Conservation (phyloP, 352 stramenopile genomes). For the Hyaloperonospora arabidopsidis region DNA sequence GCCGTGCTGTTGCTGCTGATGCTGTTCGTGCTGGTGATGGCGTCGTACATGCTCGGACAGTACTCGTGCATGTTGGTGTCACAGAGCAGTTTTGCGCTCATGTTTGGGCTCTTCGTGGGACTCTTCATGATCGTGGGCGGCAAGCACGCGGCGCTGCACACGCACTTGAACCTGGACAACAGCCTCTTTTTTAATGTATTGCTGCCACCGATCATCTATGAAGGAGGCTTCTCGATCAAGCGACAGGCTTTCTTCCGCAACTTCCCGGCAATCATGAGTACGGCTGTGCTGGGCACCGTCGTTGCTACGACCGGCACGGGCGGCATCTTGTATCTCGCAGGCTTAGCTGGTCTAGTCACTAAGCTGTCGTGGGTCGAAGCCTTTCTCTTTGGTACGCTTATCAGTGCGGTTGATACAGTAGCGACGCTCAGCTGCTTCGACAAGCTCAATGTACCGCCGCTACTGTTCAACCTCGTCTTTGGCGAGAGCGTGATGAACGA, state of each 20-base stretch:
- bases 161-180: slow-evolving; percentile 81
- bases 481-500: slow-evolving; percentile 93
- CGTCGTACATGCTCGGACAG: slow-evolving; percentile 79
- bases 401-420: slow-evolving; percentile 91
- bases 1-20: slow-evolving; percentile 75
- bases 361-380: slow-evolving; percentile 85
- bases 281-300: slow-evolving; percentile 66
- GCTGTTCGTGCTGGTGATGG: slow-evolving; percentile 84
- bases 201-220: slow-evolving; percentile 83
- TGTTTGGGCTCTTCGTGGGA: slow-evolving; percentile 69
- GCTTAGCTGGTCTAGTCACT: slow-evolving; percentile 52
- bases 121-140: slow-evolving; percentile 61
- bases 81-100: slow-evolving; percentile 77
- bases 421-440: slow-evolving; percentile 90
- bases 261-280: slow-evolving; percentile 82
- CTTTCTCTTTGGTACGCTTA: slow-evolving; percentile 88
- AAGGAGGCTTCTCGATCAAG: slow-evolving; percentile 83
- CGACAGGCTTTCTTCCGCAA: slow-evolving; percentile 79
- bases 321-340: slow-evolving; percentile 58
- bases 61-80: slow-evolving; percentile 83
- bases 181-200: slow-evolving; percentile 84
- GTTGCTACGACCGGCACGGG: slow-evolving; percentile 75
- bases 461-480: slow-evolving; percentile 94
- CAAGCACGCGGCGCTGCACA: slow-evolving; percentile 56
- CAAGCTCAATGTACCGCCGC: slow-evolving; percentile 74